Percentiles rank a stretch among this genome's conserved stretches.
phyloP scores from a whole-genome alignment of 2,329 filamentous ascomycete species.

The Colletotrichum endophyticum region DNA sequence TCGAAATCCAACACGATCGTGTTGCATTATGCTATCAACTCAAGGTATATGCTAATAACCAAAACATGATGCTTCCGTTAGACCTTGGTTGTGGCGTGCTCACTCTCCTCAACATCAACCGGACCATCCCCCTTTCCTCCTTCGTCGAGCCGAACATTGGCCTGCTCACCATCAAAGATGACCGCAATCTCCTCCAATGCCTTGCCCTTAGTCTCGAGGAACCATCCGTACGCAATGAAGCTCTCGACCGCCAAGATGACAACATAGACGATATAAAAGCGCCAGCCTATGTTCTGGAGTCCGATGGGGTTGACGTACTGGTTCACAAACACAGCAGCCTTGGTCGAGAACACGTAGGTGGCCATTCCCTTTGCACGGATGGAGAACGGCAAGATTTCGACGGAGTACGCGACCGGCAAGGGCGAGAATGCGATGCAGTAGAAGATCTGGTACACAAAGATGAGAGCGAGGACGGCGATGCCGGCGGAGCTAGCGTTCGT shows the following conservation, averaged over 20 bases:
- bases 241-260: conserved; percentile 50
- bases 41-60: neutral
- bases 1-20: neutral
- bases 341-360: conserved; percentile 30
- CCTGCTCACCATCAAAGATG: conserved; percentile 52
- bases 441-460: conserved; percentile 43
- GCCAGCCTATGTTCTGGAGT: conserved; percentile 53
- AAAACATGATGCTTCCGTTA: neutral
- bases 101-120: conserved; percentile 6
- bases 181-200: conserved; percentile 61
- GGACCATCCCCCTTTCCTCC: neutral
- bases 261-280: conserved; percentile 64
- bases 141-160: conserved; percentile 4
- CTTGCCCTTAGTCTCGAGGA: conserved; percentile 55
- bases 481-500: conserved; percentile 32
- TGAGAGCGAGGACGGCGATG: conserved; percentile 36
- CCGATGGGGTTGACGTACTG: conserved; percentile 56
- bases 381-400: conserved; percentile 58
- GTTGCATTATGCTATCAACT: neutral
- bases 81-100: conserved; percentile 5
- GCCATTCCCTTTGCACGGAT: conserved; percentile 56
- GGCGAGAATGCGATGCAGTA: conserved; percentile 62
- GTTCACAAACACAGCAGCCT: conserved; percentile 33
- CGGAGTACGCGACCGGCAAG: conserved; percentile 52
- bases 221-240: conserved; percentile 45